Percentiles rank a stretch among this genome's conserved stretches.
Conservation (phyloP, 2,329 filamentous ascomycete species). For the Ceratocystis destructans region DNA sequence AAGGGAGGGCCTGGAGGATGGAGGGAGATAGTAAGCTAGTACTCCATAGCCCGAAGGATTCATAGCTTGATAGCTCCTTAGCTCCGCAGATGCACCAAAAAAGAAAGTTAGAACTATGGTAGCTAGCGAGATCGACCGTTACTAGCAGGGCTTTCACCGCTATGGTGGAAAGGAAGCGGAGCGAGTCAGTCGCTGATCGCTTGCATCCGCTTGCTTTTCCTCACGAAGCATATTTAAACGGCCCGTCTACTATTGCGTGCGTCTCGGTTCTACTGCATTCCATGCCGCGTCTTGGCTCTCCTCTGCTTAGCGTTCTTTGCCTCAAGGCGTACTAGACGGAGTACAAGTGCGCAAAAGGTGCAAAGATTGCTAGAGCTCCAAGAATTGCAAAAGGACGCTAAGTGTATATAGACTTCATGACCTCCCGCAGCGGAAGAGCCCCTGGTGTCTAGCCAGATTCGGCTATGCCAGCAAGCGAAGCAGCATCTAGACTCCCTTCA, state of each 20-base stretch:
- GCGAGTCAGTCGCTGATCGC: background rate
- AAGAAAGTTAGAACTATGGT: background rate
- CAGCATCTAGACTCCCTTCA: background rate
- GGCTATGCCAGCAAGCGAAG: background rate
- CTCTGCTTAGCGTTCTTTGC: background rate
- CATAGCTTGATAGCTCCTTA: background rate
- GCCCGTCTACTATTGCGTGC: background rate
- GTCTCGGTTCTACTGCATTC: background rate
- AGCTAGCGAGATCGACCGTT: background rate
- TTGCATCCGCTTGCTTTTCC: background rate
- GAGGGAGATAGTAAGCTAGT: background rate
- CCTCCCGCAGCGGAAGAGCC: background rate
- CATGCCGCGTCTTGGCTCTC: background rate
- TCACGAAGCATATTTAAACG: too few species aligned
- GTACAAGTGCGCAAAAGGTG: background rate
- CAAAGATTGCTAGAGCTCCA: too few species aligned
- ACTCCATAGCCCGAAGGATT: background rate
- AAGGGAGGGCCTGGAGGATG: background rate
- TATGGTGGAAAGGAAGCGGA: too few species aligned
- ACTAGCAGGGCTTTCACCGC: background rate
- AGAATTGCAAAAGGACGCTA: background rate
- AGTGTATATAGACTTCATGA: conserved; percentile 6
- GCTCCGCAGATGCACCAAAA: background rate
- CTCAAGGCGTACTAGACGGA: background rate
- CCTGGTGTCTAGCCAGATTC: background rate